phyloP scores from a whole-genome alignment of 176 grass and related monocot species.

The Stipa capillata region DNA sequence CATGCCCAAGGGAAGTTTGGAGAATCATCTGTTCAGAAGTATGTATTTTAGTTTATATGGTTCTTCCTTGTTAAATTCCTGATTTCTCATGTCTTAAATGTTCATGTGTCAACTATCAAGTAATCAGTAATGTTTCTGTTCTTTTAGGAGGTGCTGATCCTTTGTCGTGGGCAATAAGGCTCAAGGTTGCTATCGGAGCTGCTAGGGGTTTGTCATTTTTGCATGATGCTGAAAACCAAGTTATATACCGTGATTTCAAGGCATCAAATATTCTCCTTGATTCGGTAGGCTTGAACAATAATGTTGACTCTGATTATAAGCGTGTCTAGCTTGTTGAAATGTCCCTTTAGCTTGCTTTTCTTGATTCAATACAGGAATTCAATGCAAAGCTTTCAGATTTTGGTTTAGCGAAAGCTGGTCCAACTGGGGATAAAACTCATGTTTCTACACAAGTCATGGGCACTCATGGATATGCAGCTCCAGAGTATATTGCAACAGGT shows the following conservation, averaged over 20 bases:
- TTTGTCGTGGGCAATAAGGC: conserved; percentile 80
- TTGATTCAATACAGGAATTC: conserved; percentile 61
- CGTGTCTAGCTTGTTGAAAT: background rate
- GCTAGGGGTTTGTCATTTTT: conserved; percentile 95
- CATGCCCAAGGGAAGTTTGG: conserved; percentile 91
- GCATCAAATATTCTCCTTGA: conserved; percentile 99
- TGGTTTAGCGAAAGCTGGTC: conserved; percentile 95
- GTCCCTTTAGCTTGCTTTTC: background rate
- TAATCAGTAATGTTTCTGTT: conserved; percentile 7
- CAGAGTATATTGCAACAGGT: conserved; percentile 99
- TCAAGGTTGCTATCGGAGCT: conserved; percentile 88
- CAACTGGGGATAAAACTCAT: conserved; percentile 93
- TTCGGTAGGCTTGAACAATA: conserved; percentile 49
- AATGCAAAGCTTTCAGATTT: conserved; percentile 96
- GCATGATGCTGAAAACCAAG: conserved; percentile 78
- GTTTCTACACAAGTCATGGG: conserved; percentile 99
- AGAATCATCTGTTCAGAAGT: conserved; percentile 96
- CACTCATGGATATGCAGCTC: conserved; percentile 95
- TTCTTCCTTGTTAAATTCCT: background rate
- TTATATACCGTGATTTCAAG: conserved; percentile 99
- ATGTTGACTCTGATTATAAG: background rate
- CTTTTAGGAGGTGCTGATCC: conserved; percentile 70
- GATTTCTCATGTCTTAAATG: background rate
- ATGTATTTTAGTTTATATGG: conserved; percentile 11
- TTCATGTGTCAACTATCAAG: background rate